Percentiles rank a stretch among this genome's conserved stretches.
phyloP scores from a whole-genome alignment of 495 filamentous ascomycete genomes.

The Aspergillus affinis region DNA sequence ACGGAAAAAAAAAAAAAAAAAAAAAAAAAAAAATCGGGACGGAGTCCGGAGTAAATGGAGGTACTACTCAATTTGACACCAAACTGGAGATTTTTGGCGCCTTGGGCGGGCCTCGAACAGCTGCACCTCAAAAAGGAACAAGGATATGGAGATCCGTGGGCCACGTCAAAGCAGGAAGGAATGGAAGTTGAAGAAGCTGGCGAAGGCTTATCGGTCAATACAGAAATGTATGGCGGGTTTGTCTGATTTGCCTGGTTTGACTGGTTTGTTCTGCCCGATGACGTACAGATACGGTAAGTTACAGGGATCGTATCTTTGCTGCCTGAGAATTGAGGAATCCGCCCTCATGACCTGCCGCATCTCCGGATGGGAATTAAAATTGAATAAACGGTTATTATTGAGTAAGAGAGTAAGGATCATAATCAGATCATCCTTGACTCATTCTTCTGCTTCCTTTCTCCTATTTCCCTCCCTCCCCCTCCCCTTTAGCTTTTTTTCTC shows the following conservation, averaged over 20 bases:
- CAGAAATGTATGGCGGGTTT: no score
- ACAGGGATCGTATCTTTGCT: no score
- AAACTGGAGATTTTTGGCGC: background rate
- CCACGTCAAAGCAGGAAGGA: background rate
- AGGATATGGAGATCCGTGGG: background rate
- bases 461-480: constrained; percentile 14
- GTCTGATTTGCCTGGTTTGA: no score
- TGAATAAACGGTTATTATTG: background rate
- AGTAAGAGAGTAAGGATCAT: background rate
- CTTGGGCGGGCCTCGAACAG: background rate
- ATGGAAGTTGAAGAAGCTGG: background rate
- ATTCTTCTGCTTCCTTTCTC: background rate
- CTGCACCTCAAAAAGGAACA: no score
- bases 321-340: no score
- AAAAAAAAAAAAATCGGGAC: constrained; percentile 3
- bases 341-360: background rate
- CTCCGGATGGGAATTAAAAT: background rate
- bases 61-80: background rate
- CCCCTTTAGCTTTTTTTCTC: constrained; percentile 6
- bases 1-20: constrained; percentile 3
- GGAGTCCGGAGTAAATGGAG: background rate
- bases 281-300: no score
- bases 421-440: background rate
- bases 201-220: no score
- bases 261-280: no score